Evolutionary conservation across 495 filamentous ascomycete genomes (phyloP).

Genomic region (Aspergillus coremiiformis): DNA sequence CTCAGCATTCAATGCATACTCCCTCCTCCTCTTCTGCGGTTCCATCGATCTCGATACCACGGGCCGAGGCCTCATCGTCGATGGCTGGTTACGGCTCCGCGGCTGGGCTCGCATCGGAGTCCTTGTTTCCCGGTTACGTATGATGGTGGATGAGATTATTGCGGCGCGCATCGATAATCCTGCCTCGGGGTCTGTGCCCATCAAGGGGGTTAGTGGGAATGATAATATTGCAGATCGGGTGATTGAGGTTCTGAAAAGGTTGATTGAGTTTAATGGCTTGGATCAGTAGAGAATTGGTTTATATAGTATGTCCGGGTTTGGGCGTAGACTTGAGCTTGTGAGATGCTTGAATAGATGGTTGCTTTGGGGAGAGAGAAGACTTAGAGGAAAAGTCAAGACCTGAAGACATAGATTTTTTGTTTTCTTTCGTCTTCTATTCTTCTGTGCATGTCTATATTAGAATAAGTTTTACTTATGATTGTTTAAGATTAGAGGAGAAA

Average conservation of each 20-base stretch:
- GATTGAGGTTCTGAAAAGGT: conserved; percentile 63
- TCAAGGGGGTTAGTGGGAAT: neutral
- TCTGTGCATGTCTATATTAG: too few species aligned
- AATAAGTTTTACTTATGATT: too few species aligned
- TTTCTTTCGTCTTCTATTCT: too few species aligned
- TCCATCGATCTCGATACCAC: conserved; percentile 77
- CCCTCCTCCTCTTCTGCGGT: conserved; percentile 84
- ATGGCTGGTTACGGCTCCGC: conserved; percentile 83
- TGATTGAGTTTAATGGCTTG: conserved; percentile 83
- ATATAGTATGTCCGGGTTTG: too few species aligned
- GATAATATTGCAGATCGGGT: conserved; percentile 50
- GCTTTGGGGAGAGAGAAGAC: neutral
- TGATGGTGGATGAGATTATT: conserved; percentile 79
- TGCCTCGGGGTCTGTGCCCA: conserved; percentile 22
- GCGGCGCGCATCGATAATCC: conserved; percentile 73
- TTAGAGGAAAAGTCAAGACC: neutral
- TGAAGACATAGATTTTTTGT: neutral
- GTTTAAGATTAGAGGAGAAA: neutral
- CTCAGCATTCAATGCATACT: conserved; percentile 82
- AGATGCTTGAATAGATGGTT: neutral
- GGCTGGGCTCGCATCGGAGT: conserved; percentile 96
- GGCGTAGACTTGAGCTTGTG: conserved; percentile 1
- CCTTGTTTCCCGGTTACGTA: conserved; percentile 71
- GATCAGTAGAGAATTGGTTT: conserved; percentile 50
- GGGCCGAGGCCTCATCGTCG: conserved; percentile 81